A percentile compares a stretch with the other conserved stretches of the same genome.
These are phyloP conservation scores for Citrus maxima DNA, from an alignment of 345 rosid genomes.

Conservation along the genomic window DNA sequence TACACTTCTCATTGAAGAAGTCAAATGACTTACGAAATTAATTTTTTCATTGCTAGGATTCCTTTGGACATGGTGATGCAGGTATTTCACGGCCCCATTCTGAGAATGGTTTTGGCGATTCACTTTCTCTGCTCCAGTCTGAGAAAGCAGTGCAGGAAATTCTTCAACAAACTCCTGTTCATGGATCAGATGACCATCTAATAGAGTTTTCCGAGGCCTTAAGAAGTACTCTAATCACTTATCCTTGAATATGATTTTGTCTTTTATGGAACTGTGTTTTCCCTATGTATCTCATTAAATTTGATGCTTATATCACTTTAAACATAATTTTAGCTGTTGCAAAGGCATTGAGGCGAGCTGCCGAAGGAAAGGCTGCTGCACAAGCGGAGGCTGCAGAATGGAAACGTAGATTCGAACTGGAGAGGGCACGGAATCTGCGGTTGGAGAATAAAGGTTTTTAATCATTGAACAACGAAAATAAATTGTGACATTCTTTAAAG, in stretches of 20 bases:
- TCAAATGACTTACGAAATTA: not conserved
- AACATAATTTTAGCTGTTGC: slow-evolving; percentile 75
- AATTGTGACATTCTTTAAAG: not conserved
- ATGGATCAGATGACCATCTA: slow-evolving; percentile 79
- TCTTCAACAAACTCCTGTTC: slow-evolving; percentile 76
- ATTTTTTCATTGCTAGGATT: slow-evolving; percentile 26
- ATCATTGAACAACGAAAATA: slow-evolving; percentile 10
- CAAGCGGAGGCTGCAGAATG: slow-evolving; percentile 99
- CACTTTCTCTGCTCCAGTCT: slow-evolving; percentile 51
- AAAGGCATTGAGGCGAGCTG: slow-evolving; percentile 84
- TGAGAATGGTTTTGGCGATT: slow-evolving; percentile 49
- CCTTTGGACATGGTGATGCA: slow-evolving; percentile 53
- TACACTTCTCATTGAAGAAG: not conserved
- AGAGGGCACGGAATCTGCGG: slow-evolving; percentile 53
- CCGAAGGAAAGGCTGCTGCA: slow-evolving; percentile 96
- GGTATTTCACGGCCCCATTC: slow-evolving; percentile 32
- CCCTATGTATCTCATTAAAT: slow-evolving; percentile 2
- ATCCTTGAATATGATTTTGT: slow-evolving; percentile 8
- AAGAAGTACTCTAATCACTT: slow-evolving; percentile 59
- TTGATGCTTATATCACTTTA: slow-evolving; percentile 13
- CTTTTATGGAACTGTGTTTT: slow-evolving; percentile 5
- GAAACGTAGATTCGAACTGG: slow-evolving; percentile 92
- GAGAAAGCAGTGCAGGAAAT: slow-evolving; percentile 93
- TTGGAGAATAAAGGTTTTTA: slow-evolving; percentile 61
- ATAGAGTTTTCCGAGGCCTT: slow-evolving; percentile 93